Percentiles rank a stretch among this genome's conserved stretches.
Evolutionary conservation across 2,329 filamentous ascomycete genomes (phyloP).

Genomic region (Amauroascus verrucosus): DNA sequence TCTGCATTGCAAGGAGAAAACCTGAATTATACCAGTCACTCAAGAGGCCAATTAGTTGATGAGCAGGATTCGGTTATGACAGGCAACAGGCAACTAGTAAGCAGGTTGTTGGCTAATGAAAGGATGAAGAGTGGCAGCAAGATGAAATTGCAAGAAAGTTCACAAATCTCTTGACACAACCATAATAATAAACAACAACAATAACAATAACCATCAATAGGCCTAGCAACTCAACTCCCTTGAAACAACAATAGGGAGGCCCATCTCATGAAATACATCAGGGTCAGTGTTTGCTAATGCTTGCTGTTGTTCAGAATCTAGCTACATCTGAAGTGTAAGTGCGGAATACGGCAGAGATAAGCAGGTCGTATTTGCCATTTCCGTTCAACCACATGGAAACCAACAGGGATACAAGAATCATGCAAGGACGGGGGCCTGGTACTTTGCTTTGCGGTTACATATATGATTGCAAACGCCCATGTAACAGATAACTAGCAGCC

Average conservation of each 20-base stretch:
- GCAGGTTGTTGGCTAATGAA: neutral
- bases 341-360: too few species aligned
- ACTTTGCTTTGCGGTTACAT: neutral
- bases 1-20: neutral
- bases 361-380: too few species aligned
- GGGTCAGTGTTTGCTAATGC: too few species aligned
- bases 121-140: neutral
- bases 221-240: too few species aligned
- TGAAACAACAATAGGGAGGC: too few species aligned
- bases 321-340: too few species aligned
- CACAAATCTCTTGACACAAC: too few species aligned
- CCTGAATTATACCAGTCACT: neutral
- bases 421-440: neutral
- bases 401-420: neutral
- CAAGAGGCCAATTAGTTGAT: neutral
- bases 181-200: too few species aligned
- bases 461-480: neutral
- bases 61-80: neutral
- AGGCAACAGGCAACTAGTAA: neutral
- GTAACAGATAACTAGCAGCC: too few species aligned
- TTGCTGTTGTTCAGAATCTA: too few species aligned
- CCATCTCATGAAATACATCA: too few species aligned
- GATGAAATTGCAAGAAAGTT: neutral
- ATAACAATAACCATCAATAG: too few species aligned
- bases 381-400: constrained; percentile 1